These are phyloP conservation scores for Rhododendron ovatum DNA, from an alignment of 148 eudicot species.

Conservation along the genomic window DNA sequence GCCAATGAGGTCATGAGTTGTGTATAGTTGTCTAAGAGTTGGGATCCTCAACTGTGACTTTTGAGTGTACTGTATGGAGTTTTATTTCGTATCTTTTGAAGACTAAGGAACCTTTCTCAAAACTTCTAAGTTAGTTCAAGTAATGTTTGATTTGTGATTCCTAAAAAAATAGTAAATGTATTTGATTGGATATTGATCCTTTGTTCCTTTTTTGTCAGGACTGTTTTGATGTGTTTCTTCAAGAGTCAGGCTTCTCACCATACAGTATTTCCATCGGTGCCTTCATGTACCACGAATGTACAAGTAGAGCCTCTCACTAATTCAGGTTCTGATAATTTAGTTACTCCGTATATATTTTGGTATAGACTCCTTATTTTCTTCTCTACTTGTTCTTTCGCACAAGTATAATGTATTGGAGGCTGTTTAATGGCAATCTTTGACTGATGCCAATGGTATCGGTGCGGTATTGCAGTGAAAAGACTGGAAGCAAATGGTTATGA, in stretches of 20 bases:
- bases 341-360: background rate
- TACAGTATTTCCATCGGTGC: background rate
- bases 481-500: background rate
- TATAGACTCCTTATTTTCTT: too few species aligned
- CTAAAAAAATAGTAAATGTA: background rate
- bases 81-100: background rate
- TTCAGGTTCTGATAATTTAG: background rate
- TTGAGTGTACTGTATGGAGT: background rate
- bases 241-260: slow-evolving; percentile 7
- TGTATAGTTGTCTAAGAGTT: background rate
- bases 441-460: background rate
- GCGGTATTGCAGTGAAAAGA: slow-evolving; percentile 3
- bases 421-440: background rate
- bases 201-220: slow-evolving; percentile 6
- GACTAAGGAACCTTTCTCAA: background rate
- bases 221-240: background rate
- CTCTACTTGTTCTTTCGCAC: background rate
- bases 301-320: background rate
- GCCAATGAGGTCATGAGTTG: background rate
- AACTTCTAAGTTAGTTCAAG: background rate
- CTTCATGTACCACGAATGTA: background rate
- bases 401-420: background rate
- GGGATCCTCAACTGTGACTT: background rate
- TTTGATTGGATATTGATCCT: background rate
- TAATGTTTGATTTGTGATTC: background rate